These are phyloP conservation scores for Micromonas commoda DNA, from an alignment of 139 green algal genomes.

Conservation along the genomic window DNA sequence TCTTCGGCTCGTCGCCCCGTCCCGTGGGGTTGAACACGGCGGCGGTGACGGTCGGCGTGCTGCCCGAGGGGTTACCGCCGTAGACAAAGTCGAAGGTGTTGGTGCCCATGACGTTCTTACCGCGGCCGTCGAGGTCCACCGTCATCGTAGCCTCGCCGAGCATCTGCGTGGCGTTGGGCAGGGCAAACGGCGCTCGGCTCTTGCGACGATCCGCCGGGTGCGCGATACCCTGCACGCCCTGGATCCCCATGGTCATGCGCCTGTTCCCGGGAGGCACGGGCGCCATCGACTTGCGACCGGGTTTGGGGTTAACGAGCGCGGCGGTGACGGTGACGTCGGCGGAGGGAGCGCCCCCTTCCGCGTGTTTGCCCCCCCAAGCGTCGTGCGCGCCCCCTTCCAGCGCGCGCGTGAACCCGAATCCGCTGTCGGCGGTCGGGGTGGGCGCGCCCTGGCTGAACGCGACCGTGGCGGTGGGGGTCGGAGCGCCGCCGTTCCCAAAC, in stretches of 20 bases:
- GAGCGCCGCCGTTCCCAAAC: not conserved
- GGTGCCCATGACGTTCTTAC: slow-evolving; percentile 3
- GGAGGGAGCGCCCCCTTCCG: no score
- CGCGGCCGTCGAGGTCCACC: not conserved
- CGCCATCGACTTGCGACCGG: not conserved
- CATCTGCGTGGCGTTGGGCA: not conserved
- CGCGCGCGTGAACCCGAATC: not conserved
- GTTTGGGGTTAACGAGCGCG: not conserved
- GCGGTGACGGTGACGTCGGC: not conserved
- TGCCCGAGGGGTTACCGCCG: not conserved
- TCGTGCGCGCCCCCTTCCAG: not conserved
- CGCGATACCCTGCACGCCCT: not conserved
- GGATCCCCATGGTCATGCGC: not conserved
- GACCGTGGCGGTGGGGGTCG: not conserved
- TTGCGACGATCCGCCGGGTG: not conserved
- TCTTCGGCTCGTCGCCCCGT: not conserved
- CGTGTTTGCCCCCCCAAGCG: not conserved
- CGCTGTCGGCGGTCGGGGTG: not conserved
- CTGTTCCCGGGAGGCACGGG: not conserved
- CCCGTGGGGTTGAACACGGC: not conserved
- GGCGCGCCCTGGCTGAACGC: not conserved
- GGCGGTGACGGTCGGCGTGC: no score
- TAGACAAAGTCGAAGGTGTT: slow-evolving; percentile 21
- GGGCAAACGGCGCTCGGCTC: not conserved
- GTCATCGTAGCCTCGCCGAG: not conserved